Evolutionary conservation across 495 filamentous ascomycete genomes (phyloP).

Genomic region (Penicillium nucicola): DNA sequence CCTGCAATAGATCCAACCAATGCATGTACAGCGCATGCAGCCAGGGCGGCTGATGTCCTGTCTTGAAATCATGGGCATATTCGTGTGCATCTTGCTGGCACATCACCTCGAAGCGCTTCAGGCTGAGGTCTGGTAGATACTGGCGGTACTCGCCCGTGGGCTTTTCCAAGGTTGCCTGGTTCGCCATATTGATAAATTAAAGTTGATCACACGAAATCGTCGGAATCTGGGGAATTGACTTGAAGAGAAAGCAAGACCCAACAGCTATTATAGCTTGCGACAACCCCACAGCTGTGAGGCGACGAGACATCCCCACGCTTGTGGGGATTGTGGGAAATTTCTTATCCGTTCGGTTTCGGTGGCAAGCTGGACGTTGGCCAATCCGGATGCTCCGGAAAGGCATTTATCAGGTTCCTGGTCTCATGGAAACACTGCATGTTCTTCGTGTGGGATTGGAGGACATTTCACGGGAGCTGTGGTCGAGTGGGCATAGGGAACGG

Average conservation of each 20-base stretch:
- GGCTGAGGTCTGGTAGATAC: constrained; percentile 59
- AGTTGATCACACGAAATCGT: neutral
- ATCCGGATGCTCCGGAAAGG: constrained; percentile 14
- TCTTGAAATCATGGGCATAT: constrained; percentile 60
- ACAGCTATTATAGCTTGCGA: constrained; percentile 10
- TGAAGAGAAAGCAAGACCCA: neutral
- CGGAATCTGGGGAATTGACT: neutral
- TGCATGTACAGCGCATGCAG: constrained; percentile 62
- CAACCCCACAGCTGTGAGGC: constrained; percentile 17
- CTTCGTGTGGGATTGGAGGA: too few relatives aligned
- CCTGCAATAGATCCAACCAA: constrained; percentile 61
- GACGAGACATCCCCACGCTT: constrained; percentile 19
- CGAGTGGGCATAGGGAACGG: too few relatives aligned
- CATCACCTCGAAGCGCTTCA: constrained; percentile 60
- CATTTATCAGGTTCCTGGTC: constrained; percentile 8
- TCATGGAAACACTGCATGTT: too few relatives aligned
- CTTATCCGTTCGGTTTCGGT: constrained; percentile 16
- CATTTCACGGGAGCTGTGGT: too few relatives aligned
- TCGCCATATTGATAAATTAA: neutral
- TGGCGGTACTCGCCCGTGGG: constrained; percentile 49
- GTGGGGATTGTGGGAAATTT: constrained; percentile 26
- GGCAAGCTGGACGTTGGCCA: constrained; percentile 5
- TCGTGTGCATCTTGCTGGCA: constrained; percentile 60
- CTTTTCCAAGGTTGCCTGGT: constrained; percentile 14
- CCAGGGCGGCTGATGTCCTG: constrained; percentile 61